Base-by-base conservation (phyloP, 129 eudicot species). In the Flaveria ramosissima region DNA sequence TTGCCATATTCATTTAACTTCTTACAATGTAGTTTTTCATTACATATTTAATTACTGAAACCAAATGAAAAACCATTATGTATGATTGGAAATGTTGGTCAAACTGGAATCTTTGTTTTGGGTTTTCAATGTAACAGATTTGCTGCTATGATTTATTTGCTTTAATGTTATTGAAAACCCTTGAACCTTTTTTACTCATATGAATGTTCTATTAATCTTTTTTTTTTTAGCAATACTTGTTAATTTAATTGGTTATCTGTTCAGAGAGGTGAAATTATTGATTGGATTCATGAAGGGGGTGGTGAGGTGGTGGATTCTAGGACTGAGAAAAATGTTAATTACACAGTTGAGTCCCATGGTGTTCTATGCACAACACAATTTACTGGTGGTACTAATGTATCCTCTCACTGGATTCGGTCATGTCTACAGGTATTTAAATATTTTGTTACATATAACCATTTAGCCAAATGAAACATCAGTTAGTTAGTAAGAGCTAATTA, bases 251-350 rank as follows among this genome's bases (percentile, higher is more conserved):
- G 24, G 73, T 79, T 78, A 48, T 78, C 11, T 47, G 77, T 45
- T 77, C 86, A 93, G 98, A 86, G 87, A 83, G 84, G 80, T 73
- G 96, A 93, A 79, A 77, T 93, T 67, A 81, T 93, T 26, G 76
- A 88, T 68, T 93, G 98, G 98, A 83, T 93, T 74, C 87, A 80
- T 78, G 83, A 87, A 87, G 97, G 98, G 36, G 96, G 97, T 50
- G 98, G 98, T 41, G 80, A 83, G 75, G 74, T 90, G 66, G 91
- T 83, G 63, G 87, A 83, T 72, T 82, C 82, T 72, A 75, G 20
- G 73, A 71, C 65, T 27, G 71, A 52, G 63, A 77, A 51, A 65
- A 42, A 73, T 84, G 91, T 84, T 46, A 74, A 93, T 86, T 93
- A 85, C 86, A 85, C 65, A 46, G 90, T 93, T 64, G 96, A 87